Percentiles rank a stretch among this genome's conserved stretches.
phyloP scores from a whole-genome alignment of 2,329 filamentous ascomycete genomes.

The Penicillium brevicompactum region DNA sequence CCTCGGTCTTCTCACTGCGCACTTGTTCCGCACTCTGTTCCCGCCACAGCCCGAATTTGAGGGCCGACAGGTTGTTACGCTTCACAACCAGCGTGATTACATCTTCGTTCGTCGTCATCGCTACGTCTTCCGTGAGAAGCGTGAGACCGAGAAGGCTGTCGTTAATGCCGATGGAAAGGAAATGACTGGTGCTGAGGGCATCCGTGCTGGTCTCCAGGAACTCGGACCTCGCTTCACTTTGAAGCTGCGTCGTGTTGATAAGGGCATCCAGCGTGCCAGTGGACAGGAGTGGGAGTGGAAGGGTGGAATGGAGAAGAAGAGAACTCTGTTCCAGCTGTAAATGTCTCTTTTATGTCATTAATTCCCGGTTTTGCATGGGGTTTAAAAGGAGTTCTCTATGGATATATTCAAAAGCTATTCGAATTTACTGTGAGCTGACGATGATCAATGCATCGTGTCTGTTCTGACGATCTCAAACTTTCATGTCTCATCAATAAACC shows the following conservation, averaged over 20 bases:
- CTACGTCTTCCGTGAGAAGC: constrained; percentile 90
- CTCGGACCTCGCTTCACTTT: constrained; percentile 80
- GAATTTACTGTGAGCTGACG: background rate
- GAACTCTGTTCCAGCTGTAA: constrained; percentile 89
- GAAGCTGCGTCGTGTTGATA: constrained; percentile 88
- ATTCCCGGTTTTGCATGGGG: constrained; percentile 26
- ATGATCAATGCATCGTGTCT: background rate
- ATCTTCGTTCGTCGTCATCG: constrained; percentile 90
- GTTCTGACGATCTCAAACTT: too few species aligned
- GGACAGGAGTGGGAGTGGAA: constrained; percentile 97
- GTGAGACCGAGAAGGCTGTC: constrained; percentile 82
- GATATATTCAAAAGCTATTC: constrained; percentile 23
- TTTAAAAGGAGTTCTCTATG: constrained; percentile 20
- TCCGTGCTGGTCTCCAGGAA: constrained; percentile 87
- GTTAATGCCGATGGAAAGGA: constrained; percentile 78
- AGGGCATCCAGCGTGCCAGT: constrained; percentile 75
- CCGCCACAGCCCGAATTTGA: constrained; percentile 80
- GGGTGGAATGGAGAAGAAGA: constrained; percentile 87
- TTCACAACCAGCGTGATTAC: constrained; percentile 95
- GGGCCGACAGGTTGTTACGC: constrained; percentile 84
- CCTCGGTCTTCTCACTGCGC: constrained; percentile 82
- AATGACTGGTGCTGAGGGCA: constrained; percentile 80
- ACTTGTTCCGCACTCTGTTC: constrained; percentile 78
- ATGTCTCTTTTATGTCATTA: constrained; percentile 15
- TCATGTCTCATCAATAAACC: too few species aligned